phyloP scores from a whole-genome alignment of 768 basidiomycete species.

The Tulasnella sp. region DNA sequence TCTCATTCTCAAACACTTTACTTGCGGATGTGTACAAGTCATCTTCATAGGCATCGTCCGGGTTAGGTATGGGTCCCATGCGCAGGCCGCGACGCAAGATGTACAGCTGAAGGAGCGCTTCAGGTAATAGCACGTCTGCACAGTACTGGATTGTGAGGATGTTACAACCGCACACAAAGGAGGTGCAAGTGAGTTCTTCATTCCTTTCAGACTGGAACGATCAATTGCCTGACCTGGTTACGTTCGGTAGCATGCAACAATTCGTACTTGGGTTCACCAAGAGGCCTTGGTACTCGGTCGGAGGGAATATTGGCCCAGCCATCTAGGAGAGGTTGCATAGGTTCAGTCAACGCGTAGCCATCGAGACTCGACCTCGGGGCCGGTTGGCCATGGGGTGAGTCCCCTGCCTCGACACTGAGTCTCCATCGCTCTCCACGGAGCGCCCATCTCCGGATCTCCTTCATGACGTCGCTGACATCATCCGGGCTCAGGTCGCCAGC shows the following conservation, averaged over 20 bases:
- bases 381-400: neutral
- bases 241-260: neutral
- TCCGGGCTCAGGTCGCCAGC: neutral
- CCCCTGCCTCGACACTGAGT: neutral
- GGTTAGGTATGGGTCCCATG: neutral
- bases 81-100: neutral
- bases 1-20: neutral
- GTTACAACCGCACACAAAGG: neutral
- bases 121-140: conserved; percentile 7
- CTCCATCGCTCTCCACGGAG: conserved; percentile 11
- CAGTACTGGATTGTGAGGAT: conserved; percentile 1
- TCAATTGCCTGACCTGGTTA: conserved; percentile 3
- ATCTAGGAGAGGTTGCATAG: neutral
- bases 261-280: neutral
- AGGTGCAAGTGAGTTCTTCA: too few species aligned
- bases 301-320: conserved; percentile 5
- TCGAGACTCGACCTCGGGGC: neutral
- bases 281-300: neutral
- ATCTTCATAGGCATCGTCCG: neutral
- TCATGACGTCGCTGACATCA: neutral
- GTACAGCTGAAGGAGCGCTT: conserved; percentile 8
- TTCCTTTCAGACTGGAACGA: too few species aligned
- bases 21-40: neutral
- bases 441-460: conserved; percentile 13
- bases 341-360: neutral